Conservation (phyloP, 306 rosid species). For the Ammopiptanthus mongolicus region DNA sequence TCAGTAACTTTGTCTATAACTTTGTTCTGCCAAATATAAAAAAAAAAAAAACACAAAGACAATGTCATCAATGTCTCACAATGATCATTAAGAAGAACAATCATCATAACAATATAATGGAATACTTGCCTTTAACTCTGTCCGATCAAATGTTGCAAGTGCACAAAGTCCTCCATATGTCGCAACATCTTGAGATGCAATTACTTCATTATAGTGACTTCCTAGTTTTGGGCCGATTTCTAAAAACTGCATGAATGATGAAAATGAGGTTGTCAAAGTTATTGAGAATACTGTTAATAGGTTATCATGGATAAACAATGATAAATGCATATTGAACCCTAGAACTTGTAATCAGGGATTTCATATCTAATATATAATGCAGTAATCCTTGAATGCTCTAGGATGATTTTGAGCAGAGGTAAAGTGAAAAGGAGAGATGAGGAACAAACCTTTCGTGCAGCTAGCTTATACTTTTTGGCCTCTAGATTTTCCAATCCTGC, state of each 20-base stretch:
- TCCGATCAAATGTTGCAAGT: conserved; percentile 90
- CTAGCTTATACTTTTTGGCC: conserved; percentile 93
- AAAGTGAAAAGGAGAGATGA: neutral
- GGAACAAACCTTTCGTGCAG: conserved; percentile 91
- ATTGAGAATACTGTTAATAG: neutral
- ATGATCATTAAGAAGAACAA: neutral
- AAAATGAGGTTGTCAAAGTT: conserved; percentile 7
- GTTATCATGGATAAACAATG: conserved; percentile 4
- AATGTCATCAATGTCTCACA: neutral
- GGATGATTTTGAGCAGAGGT: neutral
- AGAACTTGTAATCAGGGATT: neutral
- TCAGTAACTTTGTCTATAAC: conserved; percentile 98
- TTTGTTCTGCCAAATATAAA: conserved; percentile 64
- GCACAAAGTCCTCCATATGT: conserved; percentile 99
- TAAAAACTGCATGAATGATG: conserved; percentile 75
- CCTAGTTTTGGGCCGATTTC: conserved; percentile 77
- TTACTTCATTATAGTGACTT: conserved; percentile 79
- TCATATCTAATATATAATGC: neutral
- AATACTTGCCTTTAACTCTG: conserved; percentile 78
- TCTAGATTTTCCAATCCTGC: conserved; percentile 94
- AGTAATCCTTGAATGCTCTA: neutral
- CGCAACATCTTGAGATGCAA: conserved; percentile 97
- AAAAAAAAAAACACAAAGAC: conserved; percentile 21
- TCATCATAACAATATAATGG: conserved; percentile 4
- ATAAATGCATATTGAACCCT: conserved; percentile 7